phyloP scores from a whole-genome alignment of 179 eudicot genomes.

The Amaranthus tricolor region DNA sequence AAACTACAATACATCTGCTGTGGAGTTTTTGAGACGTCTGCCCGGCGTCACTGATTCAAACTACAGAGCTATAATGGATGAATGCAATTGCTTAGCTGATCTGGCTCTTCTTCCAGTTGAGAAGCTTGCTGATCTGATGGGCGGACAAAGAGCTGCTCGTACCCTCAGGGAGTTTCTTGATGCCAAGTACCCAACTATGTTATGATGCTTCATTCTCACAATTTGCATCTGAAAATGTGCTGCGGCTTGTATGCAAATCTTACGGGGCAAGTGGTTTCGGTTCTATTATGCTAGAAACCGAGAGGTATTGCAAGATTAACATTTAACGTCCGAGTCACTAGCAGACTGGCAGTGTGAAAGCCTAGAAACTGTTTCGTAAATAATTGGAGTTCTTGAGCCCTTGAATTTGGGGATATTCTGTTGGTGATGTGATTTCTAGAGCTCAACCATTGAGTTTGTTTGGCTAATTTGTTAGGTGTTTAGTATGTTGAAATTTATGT shows the following conservation, averaged over 20 bases:
- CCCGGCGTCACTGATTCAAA: constrained; percentile 98
- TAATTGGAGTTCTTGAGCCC: too few relatives aligned
- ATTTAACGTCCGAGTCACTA: too few relatives aligned
- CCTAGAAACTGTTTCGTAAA: too few relatives aligned
- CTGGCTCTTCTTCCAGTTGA: constrained; percentile 77
- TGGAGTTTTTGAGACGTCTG: constrained; percentile 86
- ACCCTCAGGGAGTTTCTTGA: constrained; percentile 90
- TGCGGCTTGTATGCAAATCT: background rate
- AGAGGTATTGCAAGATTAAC: background rate
- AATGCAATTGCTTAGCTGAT: constrained; percentile 72
- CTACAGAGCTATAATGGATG: constrained; percentile 84
- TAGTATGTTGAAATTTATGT: too few relatives aligned
- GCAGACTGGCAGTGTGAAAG: too few relatives aligned
- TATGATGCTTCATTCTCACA: constrained; percentile 19
- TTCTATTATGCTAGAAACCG: background rate
- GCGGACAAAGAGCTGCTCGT: constrained; percentile 85
- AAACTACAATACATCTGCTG: constrained; percentile 89
- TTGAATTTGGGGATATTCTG: too few relatives aligned
- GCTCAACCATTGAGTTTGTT: too few relatives aligned
- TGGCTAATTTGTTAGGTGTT: too few relatives aligned
- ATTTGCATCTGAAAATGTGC: background rate
- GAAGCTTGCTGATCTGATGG: constrained; percentile 81
- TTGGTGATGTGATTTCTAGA: too few relatives aligned
- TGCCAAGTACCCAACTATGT: constrained; percentile 92
- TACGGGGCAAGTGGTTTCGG: too few relatives aligned